Conservation (phyloP, 768 basidiomycete species). For the Tricholoma terreum region DNA sequence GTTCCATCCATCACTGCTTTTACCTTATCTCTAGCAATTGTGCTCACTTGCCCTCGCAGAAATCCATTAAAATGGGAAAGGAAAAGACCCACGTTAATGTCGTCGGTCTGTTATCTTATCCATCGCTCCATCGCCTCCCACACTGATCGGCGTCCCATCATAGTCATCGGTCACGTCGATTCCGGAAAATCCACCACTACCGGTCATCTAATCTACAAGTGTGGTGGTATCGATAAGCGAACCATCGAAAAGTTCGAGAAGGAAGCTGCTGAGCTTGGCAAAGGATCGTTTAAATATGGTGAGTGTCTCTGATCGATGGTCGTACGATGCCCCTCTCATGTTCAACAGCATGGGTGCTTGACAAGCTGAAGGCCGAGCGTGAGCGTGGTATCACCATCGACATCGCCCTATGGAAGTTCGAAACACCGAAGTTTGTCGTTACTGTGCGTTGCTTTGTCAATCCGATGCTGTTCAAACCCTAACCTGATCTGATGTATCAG, state of each 20-base stretch:
- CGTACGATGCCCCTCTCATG: constrained; percentile 19
- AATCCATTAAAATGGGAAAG: constrained; percentile 83
- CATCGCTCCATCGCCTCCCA: constrained; percentile 14
- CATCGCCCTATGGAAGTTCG: constrained; percentile 99
- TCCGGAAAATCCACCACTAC: constrained; percentile 99
- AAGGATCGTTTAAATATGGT: constrained; percentile 99
- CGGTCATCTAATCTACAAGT: constrained; percentile 99
- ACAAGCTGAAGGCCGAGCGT: constrained; percentile 99
- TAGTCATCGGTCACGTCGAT: constrained; percentile 99
- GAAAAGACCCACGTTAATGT: constrained; percentile 97
- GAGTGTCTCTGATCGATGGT: constrained; percentile 27
- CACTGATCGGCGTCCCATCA: constrained; percentile 30
- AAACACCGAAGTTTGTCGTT: constrained; percentile 95
- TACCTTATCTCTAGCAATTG: constrained; percentile 21
- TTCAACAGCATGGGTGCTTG: constrained; percentile 93
- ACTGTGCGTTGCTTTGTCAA: constrained; percentile 58
- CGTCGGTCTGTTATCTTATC: constrained; percentile 67
- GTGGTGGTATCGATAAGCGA: constrained; percentile 99
- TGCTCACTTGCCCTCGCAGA: constrained; percentile 34
- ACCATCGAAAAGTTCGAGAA: constrained; percentile 99
- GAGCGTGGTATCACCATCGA: constrained; percentile 99
- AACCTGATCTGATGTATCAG: constrained; percentile 35
- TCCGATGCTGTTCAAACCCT: constrained; percentile 1
- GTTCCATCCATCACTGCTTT: constrained; percentile 2
- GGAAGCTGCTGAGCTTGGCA: constrained; percentile 99